A percentile compares a stretch with the other conserved stretches of the same genome.
phyloP scores from a whole-genome alignment of 2,329 filamentous ascomycete species.

The Aspergillus pseudoviridinutans region DNA sequence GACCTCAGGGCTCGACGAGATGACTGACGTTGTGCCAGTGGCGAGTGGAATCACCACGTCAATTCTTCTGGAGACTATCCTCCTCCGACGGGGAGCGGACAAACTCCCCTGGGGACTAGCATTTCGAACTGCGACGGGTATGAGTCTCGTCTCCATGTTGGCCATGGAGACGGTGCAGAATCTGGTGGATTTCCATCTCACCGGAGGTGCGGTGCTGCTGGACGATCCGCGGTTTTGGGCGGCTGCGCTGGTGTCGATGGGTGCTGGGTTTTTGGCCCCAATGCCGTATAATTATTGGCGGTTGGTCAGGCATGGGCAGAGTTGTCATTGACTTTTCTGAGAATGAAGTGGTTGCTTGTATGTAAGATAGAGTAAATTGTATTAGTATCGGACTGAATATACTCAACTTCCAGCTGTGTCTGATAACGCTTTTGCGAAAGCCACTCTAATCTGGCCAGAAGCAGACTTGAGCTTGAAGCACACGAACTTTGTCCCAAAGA shows the following conservation, averaged over 20 bases:
- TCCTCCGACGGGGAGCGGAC: slow-evolving; percentile 49
- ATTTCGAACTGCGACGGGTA: slow-evolving; percentile 52
- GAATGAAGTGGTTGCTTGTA: not conserved
- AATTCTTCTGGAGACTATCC: slow-evolving; percentile 50
- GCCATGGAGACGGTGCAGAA: slow-evolving; percentile 57
- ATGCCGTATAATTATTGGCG: slow-evolving; percentile 53
- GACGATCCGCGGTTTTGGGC: slow-evolving; percentile 50
- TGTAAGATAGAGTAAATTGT: not conserved
- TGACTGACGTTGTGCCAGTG: slow-evolving; percentile 37
- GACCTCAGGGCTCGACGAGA: not conserved
- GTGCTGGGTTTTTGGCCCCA: slow-evolving; percentile 40
- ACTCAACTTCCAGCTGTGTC: not conserved
- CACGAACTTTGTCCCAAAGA: too few species aligned
- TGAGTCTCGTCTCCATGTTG: slow-evolving; percentile 58
- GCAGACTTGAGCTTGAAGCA: too few species aligned
- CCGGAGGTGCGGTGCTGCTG: slow-evolving; percentile 48
- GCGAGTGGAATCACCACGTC: slow-evolving; percentile 50
- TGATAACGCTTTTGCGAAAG: not conserved
- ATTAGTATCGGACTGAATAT: not conserved
- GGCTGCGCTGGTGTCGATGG: slow-evolving; percentile 39
- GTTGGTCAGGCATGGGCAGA: slow-evolving; percentile 47
- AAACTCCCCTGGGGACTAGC: slow-evolving; percentile 46
- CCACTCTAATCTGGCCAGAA: too few species aligned
- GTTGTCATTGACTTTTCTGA: slow-evolving; percentile 16
- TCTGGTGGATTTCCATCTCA: slow-evolving; percentile 53